Percentiles rank a stretch among this genome's conserved stretches.
These are phyloP conservation scores for Suhomyces yuchorum DNA, from an alignment of 1,139 yeast species.

Conservation along the genomic window DNA sequence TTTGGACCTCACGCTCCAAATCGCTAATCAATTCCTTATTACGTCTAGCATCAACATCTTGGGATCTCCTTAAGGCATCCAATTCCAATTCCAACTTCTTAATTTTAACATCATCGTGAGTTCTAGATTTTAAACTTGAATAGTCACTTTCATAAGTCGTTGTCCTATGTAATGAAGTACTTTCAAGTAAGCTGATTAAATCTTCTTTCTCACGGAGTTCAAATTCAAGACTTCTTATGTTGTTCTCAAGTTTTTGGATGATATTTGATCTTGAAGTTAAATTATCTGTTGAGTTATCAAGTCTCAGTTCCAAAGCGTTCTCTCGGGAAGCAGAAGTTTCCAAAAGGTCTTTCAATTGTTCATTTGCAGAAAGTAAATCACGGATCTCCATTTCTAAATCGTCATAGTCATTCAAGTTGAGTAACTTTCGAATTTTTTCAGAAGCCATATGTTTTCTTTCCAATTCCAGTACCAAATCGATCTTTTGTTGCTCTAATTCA, in stretches of 20 bases:
- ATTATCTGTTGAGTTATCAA: slow-evolving; percentile 20
- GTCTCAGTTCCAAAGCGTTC: slow-evolving; percentile 15
- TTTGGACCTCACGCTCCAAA: slow-evolving; percentile 14
- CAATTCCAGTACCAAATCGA: slow-evolving; percentile 4
- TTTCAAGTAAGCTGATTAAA: slow-evolving; percentile 19
- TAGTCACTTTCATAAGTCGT: slow-evolving; percentile 30
- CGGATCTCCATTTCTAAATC: slow-evolving; percentile 16
- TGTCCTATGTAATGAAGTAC: neutral
- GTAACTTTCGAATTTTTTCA: slow-evolving; percentile 11
- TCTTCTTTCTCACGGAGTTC: slow-evolving; percentile 35
- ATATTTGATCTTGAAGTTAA: slow-evolving; percentile 14
- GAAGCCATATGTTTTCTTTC: slow-evolving; percentile 1
- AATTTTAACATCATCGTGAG: slow-evolving; percentile 36
- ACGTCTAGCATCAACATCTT: slow-evolving; percentile 33
- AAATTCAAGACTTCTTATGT: slow-evolving; percentile 28
- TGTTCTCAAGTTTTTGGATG: slow-evolving; percentile 19
- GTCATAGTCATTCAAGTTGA: slow-evolving; percentile 10
- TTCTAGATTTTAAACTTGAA: slow-evolving; percentile 32
- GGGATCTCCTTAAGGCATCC: slow-evolving; percentile 34
- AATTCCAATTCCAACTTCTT: slow-evolving; percentile 39
- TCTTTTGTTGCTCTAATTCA: slow-evolving; percentile 5
- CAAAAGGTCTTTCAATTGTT: slow-evolving; percentile 16
- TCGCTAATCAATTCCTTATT: slow-evolving; percentile 26
- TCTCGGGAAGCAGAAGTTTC: slow-evolving; percentile 14
- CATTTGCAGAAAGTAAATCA: slow-evolving; percentile 19